A percentile compares a stretch with the other conserved stretches of the same genome.
Evolutionary conservation across 768 basidiomycete genomes (phyloP).

Genomic region (Russula earlei): DNA sequence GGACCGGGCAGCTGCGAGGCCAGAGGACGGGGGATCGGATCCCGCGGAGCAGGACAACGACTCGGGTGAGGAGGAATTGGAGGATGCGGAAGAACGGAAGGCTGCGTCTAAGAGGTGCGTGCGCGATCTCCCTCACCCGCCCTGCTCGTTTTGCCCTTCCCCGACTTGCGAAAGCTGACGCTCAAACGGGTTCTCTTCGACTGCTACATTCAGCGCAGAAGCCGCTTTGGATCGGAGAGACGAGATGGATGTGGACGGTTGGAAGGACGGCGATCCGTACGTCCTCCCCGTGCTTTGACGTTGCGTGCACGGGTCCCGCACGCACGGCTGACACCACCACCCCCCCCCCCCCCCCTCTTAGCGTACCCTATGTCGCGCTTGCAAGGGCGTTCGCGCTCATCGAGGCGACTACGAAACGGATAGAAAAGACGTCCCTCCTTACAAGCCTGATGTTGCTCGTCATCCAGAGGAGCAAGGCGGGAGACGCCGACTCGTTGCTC

Average conservation of each 20-base stretch:
- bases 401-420: slow-evolving; percentile 88
- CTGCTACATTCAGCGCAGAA: slow-evolving; percentile 46
- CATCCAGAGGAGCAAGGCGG: slow-evolving; percentile 73
- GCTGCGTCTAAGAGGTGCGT: slow-evolving; percentile 60
- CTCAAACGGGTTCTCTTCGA: too few relatives aligned
- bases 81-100: slow-evolving; percentile 35
- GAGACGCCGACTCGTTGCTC: slow-evolving; percentile 65
- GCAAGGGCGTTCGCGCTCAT: slow-evolving; percentile 83
- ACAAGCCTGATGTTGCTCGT: slow-evolving; percentile 86
- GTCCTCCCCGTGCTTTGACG: slow-evolving; percentile 26
- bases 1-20: slow-evolving; percentile 4
- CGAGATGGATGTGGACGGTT: slow-evolving; percentile 71
- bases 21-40: slow-evolving; percentile 22
- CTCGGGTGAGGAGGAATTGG: slow-evolving; percentile 35
- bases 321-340: neutral
- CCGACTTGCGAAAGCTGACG: too few relatives aligned
- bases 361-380: slow-evolving; percentile 91
- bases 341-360: too few relatives aligned
- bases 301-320: neutral
- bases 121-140: too few relatives aligned
- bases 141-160: too few relatives aligned
- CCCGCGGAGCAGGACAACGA: slow-evolving; percentile 25
- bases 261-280: slow-evolving; percentile 80
- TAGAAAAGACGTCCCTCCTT: slow-evolving; percentile 84
- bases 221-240: slow-evolving; percentile 47